Conservation (phyloP, 1,284 basidiomycete species). For the Fomitopsis palustris region DNA sequence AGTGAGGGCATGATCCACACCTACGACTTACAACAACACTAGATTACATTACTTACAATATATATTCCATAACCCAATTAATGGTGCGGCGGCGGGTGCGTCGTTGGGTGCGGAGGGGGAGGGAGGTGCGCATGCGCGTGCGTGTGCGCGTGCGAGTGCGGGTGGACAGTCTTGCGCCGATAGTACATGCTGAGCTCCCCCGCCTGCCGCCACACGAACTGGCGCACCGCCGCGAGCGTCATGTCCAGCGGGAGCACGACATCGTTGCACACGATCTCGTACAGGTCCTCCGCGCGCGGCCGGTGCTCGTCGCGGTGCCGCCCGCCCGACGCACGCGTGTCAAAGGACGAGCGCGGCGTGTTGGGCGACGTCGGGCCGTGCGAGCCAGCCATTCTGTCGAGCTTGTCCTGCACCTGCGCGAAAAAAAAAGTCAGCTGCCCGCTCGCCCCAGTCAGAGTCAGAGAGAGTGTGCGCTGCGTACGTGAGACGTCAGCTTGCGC, state of each 20-base stretch:
- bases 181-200: conserved; percentile 84
- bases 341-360: conserved; percentile 47
- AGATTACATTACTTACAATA: neutral
- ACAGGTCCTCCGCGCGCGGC: conserved; percentile 63
- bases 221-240: conserved; percentile 85
- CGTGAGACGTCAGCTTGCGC: conserved; percentile 81
- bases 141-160: neutral
- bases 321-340: conserved; percentile 24
- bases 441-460: neutral
- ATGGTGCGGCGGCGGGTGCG: neutral
- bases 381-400: conserved; percentile 53
- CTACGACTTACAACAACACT: conserved; percentile 1
- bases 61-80: neutral
- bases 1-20: neutral
- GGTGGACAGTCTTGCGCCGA: conserved; percentile 40
- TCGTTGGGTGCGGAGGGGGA: no score
- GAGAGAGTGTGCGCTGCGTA: conserved; percentile 38
- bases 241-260: conserved; percentile 76
- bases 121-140: no score
- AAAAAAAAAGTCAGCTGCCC: neutral
- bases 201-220: conserved; percentile 83
- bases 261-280: conserved; percentile 89
- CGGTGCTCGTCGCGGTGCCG: conserved; percentile 17
- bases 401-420: conserved; percentile 78
- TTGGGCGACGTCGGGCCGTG: conserved; percentile 26